Base-by-base conservation (phyloP, 2,329 filamentous ascomycete species). In the Hypoxylon sp. region DNA sequence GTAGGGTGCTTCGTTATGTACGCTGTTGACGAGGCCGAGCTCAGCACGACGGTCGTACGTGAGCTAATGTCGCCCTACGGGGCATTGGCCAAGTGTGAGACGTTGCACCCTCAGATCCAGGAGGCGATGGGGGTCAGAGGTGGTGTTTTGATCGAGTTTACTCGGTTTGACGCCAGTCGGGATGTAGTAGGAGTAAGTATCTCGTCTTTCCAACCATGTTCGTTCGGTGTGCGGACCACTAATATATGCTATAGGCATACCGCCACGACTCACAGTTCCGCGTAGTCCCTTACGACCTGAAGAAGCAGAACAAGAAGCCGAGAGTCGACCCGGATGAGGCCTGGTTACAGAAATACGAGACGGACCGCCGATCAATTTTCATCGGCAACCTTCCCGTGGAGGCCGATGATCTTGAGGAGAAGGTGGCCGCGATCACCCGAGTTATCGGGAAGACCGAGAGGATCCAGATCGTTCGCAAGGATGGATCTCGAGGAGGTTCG, bases 1-100 rank as follows among this genome's bases (percentile, higher is more conserved):
- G 4, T 46, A 87, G 84, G 83, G 4, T 77, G 78, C 3, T 87
- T 83, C 65, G 75, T 84, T 13, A 77, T 87, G 19, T 82, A 79
- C 65, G 76, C 74, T 32, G 75, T 75, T 34, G 69, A 79, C 47
- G 79, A 79, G 2, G 58, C 70, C 7, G 59, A 70, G 0, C 78
- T 84, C 54, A 77, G 76, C 6, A 59, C 78, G 4, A 71, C 78
- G 0, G 85, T 87, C 61, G 85, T 79, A 6, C 68, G 73, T 3
- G 65, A 70, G 0, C 73, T 86, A 34, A 74, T 88, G 10, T 57
- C 71, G 0, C 67, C 69, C 0, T 82, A 82, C 55, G 85, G 86
- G 1, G 70, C 77, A 0, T 74, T 88, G 19, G 69, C 69, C 46
- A 78, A 75, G 57, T 74, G 78, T 8, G 78, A 81, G 57, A 53